Evolutionary conservation across 768 basidiomycete species (phyloP).

Genomic region (Botryobasidium botryosum): DNA sequence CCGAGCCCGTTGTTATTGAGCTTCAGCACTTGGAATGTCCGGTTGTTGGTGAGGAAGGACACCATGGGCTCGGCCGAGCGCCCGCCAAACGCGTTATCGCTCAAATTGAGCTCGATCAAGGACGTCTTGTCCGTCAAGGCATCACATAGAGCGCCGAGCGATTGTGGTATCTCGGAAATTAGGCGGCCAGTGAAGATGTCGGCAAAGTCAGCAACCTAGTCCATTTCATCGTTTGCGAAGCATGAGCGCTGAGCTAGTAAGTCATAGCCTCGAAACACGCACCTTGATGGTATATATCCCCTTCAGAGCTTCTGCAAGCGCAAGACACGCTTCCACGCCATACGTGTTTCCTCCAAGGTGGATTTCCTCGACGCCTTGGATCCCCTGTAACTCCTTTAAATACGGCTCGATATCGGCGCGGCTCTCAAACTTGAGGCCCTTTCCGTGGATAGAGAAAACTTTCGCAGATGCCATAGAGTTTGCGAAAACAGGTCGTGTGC

Average conservation of each 20-base stretch:
- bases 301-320: constrained; percentile 62
- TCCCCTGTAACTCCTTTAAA: constrained; percentile 27
- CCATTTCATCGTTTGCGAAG: background rate
- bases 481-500: no score
- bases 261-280: constrained; percentile 11
- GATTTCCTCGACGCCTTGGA: constrained; percentile 65
- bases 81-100: constrained; percentile 93
- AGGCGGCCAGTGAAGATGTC: constrained; percentile 97
- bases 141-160: constrained; percentile 76
- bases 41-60: constrained; percentile 70
- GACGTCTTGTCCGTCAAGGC: constrained; percentile 65
- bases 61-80: constrained; percentile 90
- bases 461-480: constrained; percentile 14
- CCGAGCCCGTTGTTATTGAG: constrained; percentile 97
- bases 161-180: constrained; percentile 85
- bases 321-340: constrained; percentile 76
- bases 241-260: constrained; percentile 3
- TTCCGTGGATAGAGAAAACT: constrained; percentile 39
- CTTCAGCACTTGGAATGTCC: constrained; percentile 64
- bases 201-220: constrained; percentile 82
- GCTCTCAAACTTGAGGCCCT: constrained; percentile 65
- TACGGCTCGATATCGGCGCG: constrained; percentile 59
- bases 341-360: constrained; percentile 89
- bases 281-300: constrained; percentile 58
- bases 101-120: constrained; percentile 76